A percentile compares a stretch with the other conserved stretches of the same genome.
Evolutionary conservation across 192 early-diverging fungal species (phyloP).

Genomic region (Podila epigama): DNA sequence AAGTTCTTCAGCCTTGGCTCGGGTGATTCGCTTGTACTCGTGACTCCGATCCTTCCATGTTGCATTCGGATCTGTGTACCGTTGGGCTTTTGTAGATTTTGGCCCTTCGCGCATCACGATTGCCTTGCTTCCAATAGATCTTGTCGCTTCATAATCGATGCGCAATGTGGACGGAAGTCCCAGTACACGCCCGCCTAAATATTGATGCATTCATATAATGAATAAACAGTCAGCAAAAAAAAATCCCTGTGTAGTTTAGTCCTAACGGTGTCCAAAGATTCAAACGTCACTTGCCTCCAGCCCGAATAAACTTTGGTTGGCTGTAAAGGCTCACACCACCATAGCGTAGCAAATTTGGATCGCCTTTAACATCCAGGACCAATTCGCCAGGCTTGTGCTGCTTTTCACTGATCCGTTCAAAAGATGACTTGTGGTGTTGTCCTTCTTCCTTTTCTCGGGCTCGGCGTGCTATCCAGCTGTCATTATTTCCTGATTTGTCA

Average conservation of each 20-base stretch:
- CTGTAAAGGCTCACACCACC: conserved; percentile 20
- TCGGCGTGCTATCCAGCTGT: neutral
- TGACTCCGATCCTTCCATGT: conserved; percentile 35
- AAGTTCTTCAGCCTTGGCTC: conserved; percentile 39
- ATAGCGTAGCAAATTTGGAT: conserved; percentile 32
- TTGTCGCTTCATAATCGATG: conserved; percentile 37
- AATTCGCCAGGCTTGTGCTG: conserved; percentile 26
- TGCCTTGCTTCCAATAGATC: conserved; percentile 7
- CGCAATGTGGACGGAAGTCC: conserved; percentile 14
- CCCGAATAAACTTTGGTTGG: conserved; percentile 32
- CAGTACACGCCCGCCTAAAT: conserved; percentile 25
- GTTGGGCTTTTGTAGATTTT: neutral
- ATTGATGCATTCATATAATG: no score
- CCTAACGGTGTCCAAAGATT: no score
- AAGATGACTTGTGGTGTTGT: neutral
- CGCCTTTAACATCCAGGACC: conserved; percentile 49
- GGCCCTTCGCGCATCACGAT: conserved; percentile 18
- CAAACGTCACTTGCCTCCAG: conserved; percentile 36
- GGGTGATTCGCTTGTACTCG: conserved; percentile 34
- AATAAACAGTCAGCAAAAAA: no score
- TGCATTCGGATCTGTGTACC: conserved; percentile 30
- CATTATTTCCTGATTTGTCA: neutral
- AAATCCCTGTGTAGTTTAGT: no score
- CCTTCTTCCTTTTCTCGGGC: neutral
- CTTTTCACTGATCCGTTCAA: neutral